Conservation (phyloP, 106 monocot genomes). For the Narthecium ossifragum region DNA sequence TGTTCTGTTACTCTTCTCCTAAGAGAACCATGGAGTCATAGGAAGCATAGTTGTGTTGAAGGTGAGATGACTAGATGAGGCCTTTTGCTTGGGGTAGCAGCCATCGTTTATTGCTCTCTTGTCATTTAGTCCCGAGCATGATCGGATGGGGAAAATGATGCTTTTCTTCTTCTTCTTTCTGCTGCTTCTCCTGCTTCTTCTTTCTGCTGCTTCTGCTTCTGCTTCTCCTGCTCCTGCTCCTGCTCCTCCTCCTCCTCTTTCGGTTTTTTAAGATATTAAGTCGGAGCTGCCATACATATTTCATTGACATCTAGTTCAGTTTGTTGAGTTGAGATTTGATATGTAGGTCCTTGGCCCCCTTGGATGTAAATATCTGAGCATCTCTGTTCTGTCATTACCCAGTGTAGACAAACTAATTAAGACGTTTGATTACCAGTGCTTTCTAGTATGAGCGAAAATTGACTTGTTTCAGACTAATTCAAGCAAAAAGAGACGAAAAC, state of each 20-base stretch:
- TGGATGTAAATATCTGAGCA: not conserved
- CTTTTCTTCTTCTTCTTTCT: too few species aligned
- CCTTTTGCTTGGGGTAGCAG: too few species aligned
- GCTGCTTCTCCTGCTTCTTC: too few species aligned
- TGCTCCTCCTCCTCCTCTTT: too few species aligned
- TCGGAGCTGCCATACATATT: not conserved
- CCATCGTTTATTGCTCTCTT: too few species aligned
- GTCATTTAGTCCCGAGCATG: too few species aligned
- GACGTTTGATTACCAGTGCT: not conserved
- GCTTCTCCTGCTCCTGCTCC: too few species aligned
- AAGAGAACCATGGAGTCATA: too few species aligned
- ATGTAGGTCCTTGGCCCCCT: not conserved
- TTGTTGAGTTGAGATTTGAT: not conserved
- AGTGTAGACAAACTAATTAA: not conserved
- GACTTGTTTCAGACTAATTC: constrained; percentile 46
- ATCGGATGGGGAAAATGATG: too few species aligned
- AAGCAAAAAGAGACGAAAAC: constrained; percentile 45
- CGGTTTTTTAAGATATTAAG: not conserved
- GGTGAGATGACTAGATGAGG: too few species aligned
- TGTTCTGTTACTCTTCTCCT: not conserved
- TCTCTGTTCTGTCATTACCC: not conserved
- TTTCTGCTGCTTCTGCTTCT: too few species aligned
- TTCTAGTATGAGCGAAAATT: not conserved
- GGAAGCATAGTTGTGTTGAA: too few species aligned
- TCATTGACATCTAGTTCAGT: not conserved